These are phyloP conservation scores for Irpex sp. DNA, from an alignment of 1,284 basidiomycete genomes.

Conservation along the genomic window DNA sequence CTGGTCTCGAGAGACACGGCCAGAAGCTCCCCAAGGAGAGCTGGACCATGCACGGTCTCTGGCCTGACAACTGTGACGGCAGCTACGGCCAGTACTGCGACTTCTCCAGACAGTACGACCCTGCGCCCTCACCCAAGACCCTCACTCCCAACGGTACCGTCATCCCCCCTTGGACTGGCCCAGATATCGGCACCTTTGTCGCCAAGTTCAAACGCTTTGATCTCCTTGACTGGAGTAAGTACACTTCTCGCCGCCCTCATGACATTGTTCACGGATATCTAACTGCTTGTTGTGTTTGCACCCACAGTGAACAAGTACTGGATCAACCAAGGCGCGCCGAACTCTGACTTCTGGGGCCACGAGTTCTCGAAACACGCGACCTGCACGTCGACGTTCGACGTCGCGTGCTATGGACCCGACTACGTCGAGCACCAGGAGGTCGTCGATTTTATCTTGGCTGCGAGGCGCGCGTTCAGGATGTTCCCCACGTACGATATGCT, in stretches of 20 bases:
- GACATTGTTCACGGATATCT: too few species aligned
- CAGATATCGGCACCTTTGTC: constrained; percentile 57
- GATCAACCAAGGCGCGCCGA: constrained; percentile 57
- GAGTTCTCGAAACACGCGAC: constrained; percentile 77
- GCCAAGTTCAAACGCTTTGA: constrained; percentile 54
- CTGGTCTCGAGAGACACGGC: constrained; percentile 55
- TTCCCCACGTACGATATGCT: constrained; percentile 63
- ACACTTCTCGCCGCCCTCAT: too few species aligned
- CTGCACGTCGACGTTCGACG: constrained; percentile 74
- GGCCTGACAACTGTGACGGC: constrained; percentile 76
- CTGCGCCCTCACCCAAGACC: constrained; percentile 43
- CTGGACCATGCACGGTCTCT: constrained; percentile 62
- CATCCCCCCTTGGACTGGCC: constrained; percentile 52
- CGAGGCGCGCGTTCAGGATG: constrained; percentile 50
- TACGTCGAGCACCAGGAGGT: constrained; percentile 64
- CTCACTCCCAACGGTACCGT: constrained; percentile 47
- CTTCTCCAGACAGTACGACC: constrained; percentile 57
- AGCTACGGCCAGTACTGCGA: constrained; percentile 59
- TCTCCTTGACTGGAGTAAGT: constrained; percentile 59
- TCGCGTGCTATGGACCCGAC: constrained; percentile 57
- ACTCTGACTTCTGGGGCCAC: constrained; percentile 61
- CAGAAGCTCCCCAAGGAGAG: constrained; percentile 60
- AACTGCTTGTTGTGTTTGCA: too few species aligned
- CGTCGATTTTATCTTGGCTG: constrained; percentile 68
- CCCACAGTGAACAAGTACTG: constrained; percentile 75